Percentiles rank a stretch among this genome's conserved stretches.
Conservation (phyloP, 2,329 filamentous ascomycete genomes). For the Escovopsis sp. region DNA sequence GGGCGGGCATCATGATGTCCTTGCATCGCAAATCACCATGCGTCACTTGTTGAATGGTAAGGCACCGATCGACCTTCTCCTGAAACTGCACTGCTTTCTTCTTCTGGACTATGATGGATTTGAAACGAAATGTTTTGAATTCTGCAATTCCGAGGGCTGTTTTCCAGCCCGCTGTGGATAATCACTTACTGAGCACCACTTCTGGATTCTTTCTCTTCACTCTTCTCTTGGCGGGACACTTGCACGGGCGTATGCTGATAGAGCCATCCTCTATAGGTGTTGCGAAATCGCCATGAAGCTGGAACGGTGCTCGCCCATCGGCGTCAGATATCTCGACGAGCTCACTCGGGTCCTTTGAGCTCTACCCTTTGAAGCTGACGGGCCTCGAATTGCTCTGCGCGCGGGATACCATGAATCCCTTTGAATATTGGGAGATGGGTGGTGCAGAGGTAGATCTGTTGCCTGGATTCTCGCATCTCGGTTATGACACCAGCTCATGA, state of each 20-base stretch:
- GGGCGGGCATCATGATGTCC: too few relatives aligned
- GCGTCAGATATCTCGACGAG: constrained; percentile 30
- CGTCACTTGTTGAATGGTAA: background rate
- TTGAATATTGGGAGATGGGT: constrained; percentile 51
- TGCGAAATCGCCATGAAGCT: too few relatives aligned
- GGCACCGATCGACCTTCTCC: constrained; percentile 3
- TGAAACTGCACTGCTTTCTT: constrained; percentile 7
- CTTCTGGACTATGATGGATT: constrained; percentile 10
- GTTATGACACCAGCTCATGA: constrained; percentile 35
- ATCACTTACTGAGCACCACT: constrained; percentile 12
- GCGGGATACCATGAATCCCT: constrained; percentile 37
- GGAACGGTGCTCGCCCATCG: too few relatives aligned
- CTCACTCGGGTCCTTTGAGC: constrained; percentile 33
- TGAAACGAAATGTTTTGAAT: constrained; percentile 23
- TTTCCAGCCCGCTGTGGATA: constrained; percentile 17
- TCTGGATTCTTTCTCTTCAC: constrained; percentile 1
- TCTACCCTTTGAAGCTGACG: constrained; percentile 33
- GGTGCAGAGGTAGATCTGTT: constrained; percentile 34
- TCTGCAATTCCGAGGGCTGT: constrained; percentile 33
- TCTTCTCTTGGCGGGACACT: background rate
- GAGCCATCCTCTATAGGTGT: too few relatives aligned
- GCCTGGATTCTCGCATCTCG: constrained; percentile 28
- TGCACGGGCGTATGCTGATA: too few relatives aligned
- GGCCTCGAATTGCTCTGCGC: constrained; percentile 45
- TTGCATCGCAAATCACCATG: too few relatives aligned